Evolutionary conservation across 148 eudicot species (phyloP), one percentile per base, ranked within the genome.

Genomic region (Dianthus caryophyllus): DNA sequence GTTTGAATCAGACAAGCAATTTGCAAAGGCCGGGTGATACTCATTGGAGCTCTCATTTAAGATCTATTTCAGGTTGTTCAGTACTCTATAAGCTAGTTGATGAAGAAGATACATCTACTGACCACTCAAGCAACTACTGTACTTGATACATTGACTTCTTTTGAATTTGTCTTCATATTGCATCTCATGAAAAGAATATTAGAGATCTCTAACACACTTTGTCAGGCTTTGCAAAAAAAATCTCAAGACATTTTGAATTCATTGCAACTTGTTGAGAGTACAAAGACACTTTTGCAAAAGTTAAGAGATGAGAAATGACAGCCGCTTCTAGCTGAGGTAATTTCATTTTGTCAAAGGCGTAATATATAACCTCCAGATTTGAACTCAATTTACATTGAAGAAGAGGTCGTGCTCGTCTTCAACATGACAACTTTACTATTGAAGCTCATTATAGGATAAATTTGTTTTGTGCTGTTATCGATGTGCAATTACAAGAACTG

Each of bases 101-200:
- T 52, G 57, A 67, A 44, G 46, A 50, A 4, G 46, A 55, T 9
- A 66, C 9, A 6, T 21, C 24, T 2, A 14, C 5, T 18, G 31
- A 66, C 31, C 60, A 48, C 57, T 10, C 64, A 68, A 41, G 55
- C 43, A 26, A 33, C 30, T 10, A 15, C 47, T 9, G 18, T 65
- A 58, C 22, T 30, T n/a, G 14, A 69, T 12, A 17, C 22, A 0
- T 13, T 58, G 65, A 47, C 36, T 30, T 58, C 56, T 4, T 59
- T 29, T 57, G 56, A 69, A 18, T 43, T 69, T 59, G 48, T 59
- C 27, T 69, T 59, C 7, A 69, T 69, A 20, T 51, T 51, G 9
- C 65, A 69, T 47, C 14, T 69, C 9, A 69, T 30, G 57, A 61
- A 58, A 6, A 49, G 30, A 13, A 57, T 46, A 1, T 44, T 68